Evolutionary conservation across 345 rosid species (phyloP).

Genomic region (Jatropha curcas): DNA sequence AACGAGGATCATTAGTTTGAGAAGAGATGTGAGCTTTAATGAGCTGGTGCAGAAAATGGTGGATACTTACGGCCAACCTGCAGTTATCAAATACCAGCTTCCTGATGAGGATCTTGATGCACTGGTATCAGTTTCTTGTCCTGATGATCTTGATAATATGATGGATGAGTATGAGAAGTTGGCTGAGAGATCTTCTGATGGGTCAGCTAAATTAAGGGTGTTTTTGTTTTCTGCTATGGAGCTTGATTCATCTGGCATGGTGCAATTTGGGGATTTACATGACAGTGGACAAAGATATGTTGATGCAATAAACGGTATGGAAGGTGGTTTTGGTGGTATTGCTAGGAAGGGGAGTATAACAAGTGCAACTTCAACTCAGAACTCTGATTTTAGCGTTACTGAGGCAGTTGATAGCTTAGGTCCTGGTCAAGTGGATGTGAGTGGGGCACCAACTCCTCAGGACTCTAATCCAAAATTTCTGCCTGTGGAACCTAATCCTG

Average conservation of each 20-base stretch:
- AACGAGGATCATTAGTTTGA: conserved; percentile 60
- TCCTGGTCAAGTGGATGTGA: conserved; percentile 40
- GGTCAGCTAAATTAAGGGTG: conserved; percentile 68
- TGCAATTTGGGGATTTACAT: conserved; percentile 52
- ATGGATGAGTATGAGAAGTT: conserved; percentile 79
- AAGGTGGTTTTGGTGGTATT: conserved; percentile 38
- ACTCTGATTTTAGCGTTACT: conserved; percentile 58
- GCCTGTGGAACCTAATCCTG: conserved; percentile 35
- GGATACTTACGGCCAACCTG: conserved; percentile 52
- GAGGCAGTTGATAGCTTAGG: conserved; percentile 47
- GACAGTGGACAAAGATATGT: conserved; percentile 62
- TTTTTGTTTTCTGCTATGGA: conserved; percentile 61
- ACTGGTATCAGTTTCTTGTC: conserved; percentile 66
- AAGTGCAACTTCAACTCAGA: conserved; percentile 63
- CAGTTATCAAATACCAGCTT: conserved; percentile 69
- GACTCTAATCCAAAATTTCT: conserved; percentile 36
- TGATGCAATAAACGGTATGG: conserved; percentile 67
- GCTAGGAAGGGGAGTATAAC: conserved; percentile 61
- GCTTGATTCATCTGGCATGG: conserved; percentile 45
- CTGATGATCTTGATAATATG: conserved; percentile 81
- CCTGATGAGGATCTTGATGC: conserved; percentile 89
- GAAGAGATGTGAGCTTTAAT: conserved; percentile 50
- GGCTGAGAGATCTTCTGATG: conserved; percentile 59
- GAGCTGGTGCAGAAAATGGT: conserved; percentile 61
- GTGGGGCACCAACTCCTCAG: conserved; percentile 33